Percentiles rank a stretch among this genome's conserved stretches.
Conservation (phyloP, 306 rosid species). For the Trifolium fragiferum region DNA sequence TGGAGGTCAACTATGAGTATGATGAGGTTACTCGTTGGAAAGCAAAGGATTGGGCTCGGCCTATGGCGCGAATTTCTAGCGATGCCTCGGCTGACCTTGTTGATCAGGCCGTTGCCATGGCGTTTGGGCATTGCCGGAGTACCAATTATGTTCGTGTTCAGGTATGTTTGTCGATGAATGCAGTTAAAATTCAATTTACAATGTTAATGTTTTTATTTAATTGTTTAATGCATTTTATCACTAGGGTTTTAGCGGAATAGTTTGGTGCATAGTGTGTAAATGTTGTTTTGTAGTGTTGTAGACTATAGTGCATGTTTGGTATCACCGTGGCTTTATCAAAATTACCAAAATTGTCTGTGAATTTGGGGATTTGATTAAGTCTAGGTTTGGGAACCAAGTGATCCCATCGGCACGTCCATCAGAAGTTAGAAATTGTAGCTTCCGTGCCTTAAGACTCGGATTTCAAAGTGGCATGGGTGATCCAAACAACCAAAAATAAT, state of each 20-base stretch:
- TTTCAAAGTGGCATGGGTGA: too few relatives aligned
- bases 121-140: slow-evolving; percentile 79
- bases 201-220: neutral
- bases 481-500: neutral
- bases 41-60: slow-evolving; percentile 93
- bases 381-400: too few relatives aligned
- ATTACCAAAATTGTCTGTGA: too few relatives aligned
- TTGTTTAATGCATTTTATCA: neutral
- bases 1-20: slow-evolving; percentile 67
- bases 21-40: slow-evolving; percentile 78
- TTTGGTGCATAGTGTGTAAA: too few relatives aligned
- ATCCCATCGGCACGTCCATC: too few relatives aligned
- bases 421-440: too few relatives aligned
- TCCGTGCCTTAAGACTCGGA: too few relatives aligned
- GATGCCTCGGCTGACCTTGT: slow-evolving; percentile 90
- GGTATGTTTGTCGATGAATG: slow-evolving; percentile 49
- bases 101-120: slow-evolving; percentile 97
- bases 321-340: too few relatives aligned
- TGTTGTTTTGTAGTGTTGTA: too few relatives aligned
- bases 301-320: too few relatives aligned
- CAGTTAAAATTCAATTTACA: neutral
- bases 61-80: slow-evolving; percentile 81
- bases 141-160: slow-evolving; percentile 90
- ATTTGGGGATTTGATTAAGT: too few relatives aligned
- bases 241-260: too few relatives aligned